These are phyloP conservation scores for Otatea glauca DNA, from an alignment of 176 grass and related monocot genomes.

Conservation along the genomic window DNA sequence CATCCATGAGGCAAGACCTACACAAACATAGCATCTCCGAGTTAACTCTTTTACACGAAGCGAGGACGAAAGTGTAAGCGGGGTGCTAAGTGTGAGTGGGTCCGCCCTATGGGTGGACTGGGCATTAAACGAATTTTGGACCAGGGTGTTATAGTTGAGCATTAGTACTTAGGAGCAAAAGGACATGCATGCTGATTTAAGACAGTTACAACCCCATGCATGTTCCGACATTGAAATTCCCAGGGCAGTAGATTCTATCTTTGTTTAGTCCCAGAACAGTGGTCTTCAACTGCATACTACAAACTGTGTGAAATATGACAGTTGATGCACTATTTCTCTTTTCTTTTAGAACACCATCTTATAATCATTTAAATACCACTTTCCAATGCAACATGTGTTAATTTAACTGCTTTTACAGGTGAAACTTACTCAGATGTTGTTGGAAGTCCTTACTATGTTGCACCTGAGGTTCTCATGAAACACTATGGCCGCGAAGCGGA, in stretches of 20 bases:
- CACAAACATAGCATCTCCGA: no score
- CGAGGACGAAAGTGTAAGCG: no score
- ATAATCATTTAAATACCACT: not conserved
- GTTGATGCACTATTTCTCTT: not conserved
- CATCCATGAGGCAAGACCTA: no score
- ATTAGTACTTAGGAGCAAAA: not conserved
- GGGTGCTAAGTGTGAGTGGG: no score
- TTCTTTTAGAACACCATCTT: not conserved
- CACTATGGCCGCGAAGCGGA: conserved; percentile 62
- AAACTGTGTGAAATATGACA: conserved; percentile 26
- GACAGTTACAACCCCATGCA: conserved; percentile 1
- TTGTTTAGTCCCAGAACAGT: not conserved
- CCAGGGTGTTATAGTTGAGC: not conserved
- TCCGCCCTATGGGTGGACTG: no score
- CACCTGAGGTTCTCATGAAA: conserved; percentile 73
- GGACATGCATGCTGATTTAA: conserved; percentile 25
- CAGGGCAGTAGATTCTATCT: conserved; percentile 16
- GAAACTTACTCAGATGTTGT: conserved; percentile 70
- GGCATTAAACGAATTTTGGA: no score
- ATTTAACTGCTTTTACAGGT: conserved; percentile 54
- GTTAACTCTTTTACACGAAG: no score
- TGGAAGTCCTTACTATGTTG: conserved; percentile 89
- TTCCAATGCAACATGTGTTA: conserved; percentile 22
- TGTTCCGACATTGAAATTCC: conserved; percentile 33
- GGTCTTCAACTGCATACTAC: conserved; percentile 14